Base-by-base conservation (phyloP, 2,329 filamentous ascomycete genomes). In the Fusarium denticulatum region DNA sequence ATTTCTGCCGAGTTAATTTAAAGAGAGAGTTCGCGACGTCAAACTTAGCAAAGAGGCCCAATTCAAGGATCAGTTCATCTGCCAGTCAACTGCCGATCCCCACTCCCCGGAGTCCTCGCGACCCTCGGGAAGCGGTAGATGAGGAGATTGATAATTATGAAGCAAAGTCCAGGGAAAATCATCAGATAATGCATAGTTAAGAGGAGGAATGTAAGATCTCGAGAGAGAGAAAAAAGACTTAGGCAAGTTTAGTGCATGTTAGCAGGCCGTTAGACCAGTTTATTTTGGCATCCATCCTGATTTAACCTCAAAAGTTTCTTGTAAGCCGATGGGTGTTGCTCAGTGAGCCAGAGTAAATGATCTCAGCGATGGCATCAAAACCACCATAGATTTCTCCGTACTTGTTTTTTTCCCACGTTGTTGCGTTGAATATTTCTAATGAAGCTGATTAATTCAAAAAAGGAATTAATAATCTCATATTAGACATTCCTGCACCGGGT, bases 391-490 rank as follows among this genome's bases (percentile, higher is more conserved):
- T 22, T 37, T 37, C 32, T 16, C 22, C 18, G 4, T 22, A 13
- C 22, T 53, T 26, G 7, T 28, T 37, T 22, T 26, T 22, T 26
- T 16, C 0, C 26, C 34, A 47, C 40, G 40, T 58, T 47, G 8
- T 24, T 28, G 3, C 6, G 3, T 11, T 58, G n/a, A 36, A 20
- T 30, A 43, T 69, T 40, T 32, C 18, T 36, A 42, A 64, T 39
- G 3, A 43, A 60, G 64, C 55, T 57, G 47, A 72, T 50, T 47
- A 65, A 64, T 65, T 45, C 22, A 16, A 11, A 24, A 40, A 14
- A 42, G 12, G 2, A 32, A 59, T 62, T 61, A 42, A 28, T 49
- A 73, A 72, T 47, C 2, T 10, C 20, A 26, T 24, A 6, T 24
- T 40, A 32, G 6, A 45, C 32, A n/a, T 42, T 18, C 22, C 46